Evolutionary conservation across 371 early-diverging fungal species (phyloP), one percentile per base, ranked within the genome.

Genomic region (Actinomortierella ambigua): DNA sequence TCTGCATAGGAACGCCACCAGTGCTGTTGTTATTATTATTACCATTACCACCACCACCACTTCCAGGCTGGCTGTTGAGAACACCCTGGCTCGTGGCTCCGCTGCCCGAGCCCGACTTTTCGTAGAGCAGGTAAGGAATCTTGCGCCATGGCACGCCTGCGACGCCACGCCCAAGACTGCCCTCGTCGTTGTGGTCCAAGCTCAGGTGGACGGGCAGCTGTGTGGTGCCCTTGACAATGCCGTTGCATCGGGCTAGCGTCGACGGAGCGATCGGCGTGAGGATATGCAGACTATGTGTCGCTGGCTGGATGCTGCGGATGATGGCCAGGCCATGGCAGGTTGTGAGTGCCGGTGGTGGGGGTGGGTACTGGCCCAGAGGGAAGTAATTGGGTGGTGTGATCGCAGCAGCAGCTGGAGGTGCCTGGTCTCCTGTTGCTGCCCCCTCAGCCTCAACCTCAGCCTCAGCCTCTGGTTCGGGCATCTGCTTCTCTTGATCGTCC

Each of bases 291-390:
- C 79, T 68, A 49, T 82, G 84, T 5, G 69, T 69, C 14, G 73
- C 58, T 15, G 85, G 85, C 66, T 92, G 91, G 54, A 93, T 87
- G 0, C 87, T 79, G 22, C 95, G 86, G 47, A 94, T 81, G 29
- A 93, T 69, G 2, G 85, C 95, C 24, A 90, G 65, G 2, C 95
- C 95, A 54, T 86, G 69, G 64, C 92, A 92, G 6, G 78, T 82
- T 8, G 79, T 85, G 47, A 47, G 65, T 43, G 61, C 61, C n/a
- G 85, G 83, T 40, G 79, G 57, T 3, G 87, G 86, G 52, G 81
- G 80, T 43, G 84, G 63, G 53, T 65, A 68, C 56, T 76, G 59
- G 28, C 76, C 77, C 17, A 86, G 75, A n/a, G 83, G 80, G 27
- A 82, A 79, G 64, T 87, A 87, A n/a, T 54, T 75, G 18, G 85